A percentile compares a stretch with the other conserved stretches of the same genome.
Evolutionary conservation across 257 asterid genomes (phyloP).

Genomic region (Plectranthus barbatus): DNA sequence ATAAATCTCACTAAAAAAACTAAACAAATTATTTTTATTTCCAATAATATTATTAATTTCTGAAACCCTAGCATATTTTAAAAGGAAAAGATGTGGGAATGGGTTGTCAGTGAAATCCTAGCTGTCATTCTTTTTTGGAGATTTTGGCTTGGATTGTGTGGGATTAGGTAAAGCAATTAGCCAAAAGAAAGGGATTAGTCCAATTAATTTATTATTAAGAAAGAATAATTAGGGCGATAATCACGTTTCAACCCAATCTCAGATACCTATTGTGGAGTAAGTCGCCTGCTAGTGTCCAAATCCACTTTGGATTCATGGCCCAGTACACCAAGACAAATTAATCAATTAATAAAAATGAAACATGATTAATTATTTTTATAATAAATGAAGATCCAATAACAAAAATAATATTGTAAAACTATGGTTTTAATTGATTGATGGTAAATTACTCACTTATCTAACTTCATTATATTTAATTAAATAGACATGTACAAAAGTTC

Average conservation of each 20-base stretch:
- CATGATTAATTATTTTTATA: background rate
- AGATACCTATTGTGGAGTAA: slow-evolving; percentile 30
- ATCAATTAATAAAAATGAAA: background rate
- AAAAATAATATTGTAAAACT: no score
- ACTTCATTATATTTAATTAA: no score
- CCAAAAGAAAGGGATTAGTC: background rate
- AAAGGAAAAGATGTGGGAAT: no score
- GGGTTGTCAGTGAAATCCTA: background rate
- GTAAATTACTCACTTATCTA: no score
- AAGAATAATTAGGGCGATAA: slow-evolving; percentile 24
- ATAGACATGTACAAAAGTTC: no score
- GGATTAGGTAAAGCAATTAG: slow-evolving; percentile 23
- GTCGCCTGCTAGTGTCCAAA: slow-evolving; percentile 27
- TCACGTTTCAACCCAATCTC: slow-evolving; percentile 34
- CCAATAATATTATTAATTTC: background rate
- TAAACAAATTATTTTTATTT: background rate
- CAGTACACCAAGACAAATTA: background rate
- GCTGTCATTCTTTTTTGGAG: slow-evolving; percentile 29
- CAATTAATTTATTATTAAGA: background rate
- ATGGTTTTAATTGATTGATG: no score
- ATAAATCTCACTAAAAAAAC: background rate
- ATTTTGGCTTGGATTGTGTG: slow-evolving; percentile 17
- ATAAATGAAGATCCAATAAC: no score
- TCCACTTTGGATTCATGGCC: slow-evolving; percentile 12
- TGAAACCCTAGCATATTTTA: background rate